Evolutionary conservation across 2,329 filamentous ascomycete species (phyloP), one percentile per base, ranked within the genome.

Genomic region (Aspergillus intermedius): DNA sequence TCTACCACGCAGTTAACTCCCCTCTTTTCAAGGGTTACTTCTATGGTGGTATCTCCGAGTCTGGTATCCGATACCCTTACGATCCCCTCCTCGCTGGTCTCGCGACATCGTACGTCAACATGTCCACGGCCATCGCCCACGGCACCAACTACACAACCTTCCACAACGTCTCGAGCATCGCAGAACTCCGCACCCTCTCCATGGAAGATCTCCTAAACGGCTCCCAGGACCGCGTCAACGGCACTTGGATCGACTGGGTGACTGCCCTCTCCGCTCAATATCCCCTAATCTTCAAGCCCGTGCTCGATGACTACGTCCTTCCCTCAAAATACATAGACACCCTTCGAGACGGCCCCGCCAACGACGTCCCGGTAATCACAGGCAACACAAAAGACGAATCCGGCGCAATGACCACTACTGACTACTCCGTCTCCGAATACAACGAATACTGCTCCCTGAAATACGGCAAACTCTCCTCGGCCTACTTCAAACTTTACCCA

Each of bases 321-420:
- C 59, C 61, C 3, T 51, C 54, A 15, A 63, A 52, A 21, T 64
- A 64, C 48, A 49, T 60, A 8, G 54, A 63, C 22, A 54, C 52
- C 1, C 50, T 68, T 22, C 39, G 49, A 9, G 52, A 58, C 2
- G 64, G 62, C 0, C 56, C 61, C 0, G 63, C 61, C 40, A 66
- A 65, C 49, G 64, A 68, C 17, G 65, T 69, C 5, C 66, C 67
- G 2, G 51, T 69, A 10, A 59, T 69, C 17, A 68, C 65, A 1
- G 66, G 66, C n/a, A 68, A 68, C 49, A 66, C 61, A 23, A 62
- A 62, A 13, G 65, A 67, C 19, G 64, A 68, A 32, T 60, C 56
- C 7, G 64, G 64, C 10, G 61, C 65, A 4, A 48, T 52, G 3
- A 19, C 48, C 9, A 40, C 19, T 13, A 56, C 56, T 28, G 50